Evolutionary conservation across 1,139 yeast genomes (phyloP), one percentile per base, ranked within the genome.

Genomic region (Candida freyschussii): DNA sequence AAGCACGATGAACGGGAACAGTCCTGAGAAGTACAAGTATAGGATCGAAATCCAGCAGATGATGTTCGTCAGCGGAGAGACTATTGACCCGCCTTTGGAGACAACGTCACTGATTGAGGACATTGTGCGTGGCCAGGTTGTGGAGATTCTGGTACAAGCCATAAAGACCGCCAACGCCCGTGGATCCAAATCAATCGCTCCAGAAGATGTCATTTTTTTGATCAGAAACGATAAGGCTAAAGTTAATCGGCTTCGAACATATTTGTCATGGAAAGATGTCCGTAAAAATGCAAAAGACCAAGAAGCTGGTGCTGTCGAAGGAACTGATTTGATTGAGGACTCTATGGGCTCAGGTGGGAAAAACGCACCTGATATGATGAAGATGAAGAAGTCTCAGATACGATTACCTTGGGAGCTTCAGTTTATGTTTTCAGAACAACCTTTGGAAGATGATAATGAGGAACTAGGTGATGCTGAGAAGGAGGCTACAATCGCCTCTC

Each of bases 11-110:
- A 37, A 40, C 23, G 44, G 44, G 13, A 34, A 40, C 17, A 36
- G 24, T 24, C 37, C 45, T 2, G 71, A 71, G 43, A 79, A 81
- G 53, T 79, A 82, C 61, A 76, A 78, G 53, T 86, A 85, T 56
- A 66, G 94, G 37, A 73, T 81, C 30, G 96, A 86, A 58, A 85
- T 86, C 50, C 95, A 85, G 57, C 95, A 87, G 64, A 93, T 91
- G 98, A 91, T 91, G 99, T 91, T 93, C 65, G 98, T 91, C 39
- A 74, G 83, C 40, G 99, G 98, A 2, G 97, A 91, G 58, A 77
- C 93, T 1, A 85, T 84, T 47, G 98, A 91, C 49, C 94, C 97
- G 3, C 95, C 96, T 0, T 69, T 81, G 8, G 95, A 85, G 46
- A 86, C 96, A 1, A 85, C 96, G 0, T 78, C 93, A 9, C 60